Base-by-base conservation (phyloP, 2,329 filamentous ascomycete genomes). In the Neocatenulostroma microsporum region DNA sequence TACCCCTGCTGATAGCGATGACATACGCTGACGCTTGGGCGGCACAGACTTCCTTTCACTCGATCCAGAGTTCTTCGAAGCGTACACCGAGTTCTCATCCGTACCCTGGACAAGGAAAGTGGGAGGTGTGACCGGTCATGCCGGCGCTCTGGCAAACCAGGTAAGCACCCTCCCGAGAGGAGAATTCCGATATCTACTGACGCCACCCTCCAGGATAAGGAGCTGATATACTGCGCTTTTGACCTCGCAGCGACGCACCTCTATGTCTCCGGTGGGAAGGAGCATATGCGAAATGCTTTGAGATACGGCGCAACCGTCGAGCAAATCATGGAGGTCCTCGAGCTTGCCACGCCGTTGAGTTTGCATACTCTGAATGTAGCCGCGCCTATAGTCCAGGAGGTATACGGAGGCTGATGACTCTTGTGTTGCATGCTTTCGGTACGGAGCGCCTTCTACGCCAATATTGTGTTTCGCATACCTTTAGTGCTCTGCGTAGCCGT, bases 51-150 rank as follows among this genome's bases (percentile, higher is more conserved):
- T 68, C 26, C 36, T 68, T 15, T 46, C 58, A 21, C 52, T 69
- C 8, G 63, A 66, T 37, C 66, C 65, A 0, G 63, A 69, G 30
- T 69, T 70, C 46, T 69, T 70, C 48, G 62, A 57, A 30, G 65
- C 61, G 1, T 70, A 69, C 45, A 46, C 64, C 15, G 63, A 68
- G 26, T 69, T 69, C 41, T 66, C 62, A 9, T 57, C 56, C 15
- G 54, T 69, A 25, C 64, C 67, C 5, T 67, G 27, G 27, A 29
- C 27, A 14, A 9, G 27, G 10, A 8, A 29, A 7, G 14, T 29
- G 7, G 27, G 15, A 14, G 27, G 27, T 15, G 15, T 9, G 8
- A 11, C 27, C n/a, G 23, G 23, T 8, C 27, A 29, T 29, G 8
- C 27, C 15, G 27, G 27, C 10, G 27, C 27, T 10, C 15, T 29